Evolutionary conservation across 2,329 filamentous ascomycete species (phyloP).

Genomic region (Colletotrichum sojae): DNA sequence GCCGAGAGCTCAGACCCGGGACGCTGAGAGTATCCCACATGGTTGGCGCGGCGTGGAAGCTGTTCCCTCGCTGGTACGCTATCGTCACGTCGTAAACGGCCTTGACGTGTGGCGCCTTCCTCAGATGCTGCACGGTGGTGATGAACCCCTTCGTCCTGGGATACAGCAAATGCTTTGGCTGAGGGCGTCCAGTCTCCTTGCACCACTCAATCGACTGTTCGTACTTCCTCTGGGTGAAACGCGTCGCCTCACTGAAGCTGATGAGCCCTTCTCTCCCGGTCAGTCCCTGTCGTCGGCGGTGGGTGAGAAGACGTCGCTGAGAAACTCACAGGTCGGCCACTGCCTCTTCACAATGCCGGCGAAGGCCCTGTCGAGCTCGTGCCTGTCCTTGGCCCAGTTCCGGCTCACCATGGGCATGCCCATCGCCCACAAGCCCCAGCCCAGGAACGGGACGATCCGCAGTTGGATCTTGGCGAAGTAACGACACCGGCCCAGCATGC

Average conservation of each 20-base stretch:
- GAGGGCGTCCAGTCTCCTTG: slow-evolving; percentile 61
- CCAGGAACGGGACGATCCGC: slow-evolving; percentile 71
- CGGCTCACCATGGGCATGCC: slow-evolving; percentile 75
- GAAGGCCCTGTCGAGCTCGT: slow-evolving; percentile 71
- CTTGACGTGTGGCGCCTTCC: slow-evolving; percentile 64
- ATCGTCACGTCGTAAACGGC: slow-evolving; percentile 71
- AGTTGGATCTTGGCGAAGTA: slow-evolving; percentile 75
- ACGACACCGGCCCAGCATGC: slow-evolving; percentile 73
- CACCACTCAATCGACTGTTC: slow-evolving; percentile 67
- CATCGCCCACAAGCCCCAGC: slow-evolving; percentile 76
- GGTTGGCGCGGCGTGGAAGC: slow-evolving; percentile 62
- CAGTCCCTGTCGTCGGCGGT: slow-evolving; percentile 12
- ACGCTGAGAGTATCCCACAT: slow-evolving; percentile 68
- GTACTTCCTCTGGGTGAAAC: slow-evolving; percentile 69
- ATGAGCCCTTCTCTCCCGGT: slow-evolving; percentile 66
- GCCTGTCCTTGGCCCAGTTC: slow-evolving; percentile 70
- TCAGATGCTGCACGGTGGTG: slow-evolving; percentile 69
- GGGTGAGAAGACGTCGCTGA: slow-evolving; percentile 13
- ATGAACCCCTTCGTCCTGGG: slow-evolving; percentile 74
- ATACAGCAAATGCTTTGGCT: slow-evolving; percentile 71
- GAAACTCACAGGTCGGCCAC: slow-evolving; percentile 70
- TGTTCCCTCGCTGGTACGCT: slow-evolving; percentile 62
- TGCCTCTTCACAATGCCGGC: slow-evolving; percentile 63
- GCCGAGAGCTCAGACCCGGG: slow-evolving; percentile 53
- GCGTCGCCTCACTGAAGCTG: slow-evolving; percentile 75